Evolutionary conservation across 1,284 basidiomycete species (phyloP), one percentile per base, ranked within the genome.

Genomic region (Hypsizygus ulmarius): DNA sequence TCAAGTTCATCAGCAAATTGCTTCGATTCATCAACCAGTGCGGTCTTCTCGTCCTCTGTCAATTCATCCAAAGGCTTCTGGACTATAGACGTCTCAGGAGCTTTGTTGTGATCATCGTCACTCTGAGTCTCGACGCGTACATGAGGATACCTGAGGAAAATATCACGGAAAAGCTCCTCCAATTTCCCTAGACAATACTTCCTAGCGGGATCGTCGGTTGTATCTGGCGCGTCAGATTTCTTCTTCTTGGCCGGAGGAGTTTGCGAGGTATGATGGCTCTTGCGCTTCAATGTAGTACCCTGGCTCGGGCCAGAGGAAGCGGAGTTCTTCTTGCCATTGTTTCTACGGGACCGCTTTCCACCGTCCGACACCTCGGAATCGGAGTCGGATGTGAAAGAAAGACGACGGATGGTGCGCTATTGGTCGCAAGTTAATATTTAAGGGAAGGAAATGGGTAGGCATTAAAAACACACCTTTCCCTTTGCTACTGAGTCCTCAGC

Each of bases 161-260:
- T 81, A 28, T 80, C 74, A 51, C 70, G 69, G 63, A 90, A 80
- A 50, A 88, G 67, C 47, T 85, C 83, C 52, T 81, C 76, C 55
- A 90, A 66, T 65, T 89, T 89, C 14, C 76, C 75, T 45, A 87
- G 69, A 62, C 88, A 90, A 57, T 88, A 90, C 59, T 82, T 88
- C 54, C 89, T 74, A 0, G 80, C 74, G 9, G 85, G 79, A 58
- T 91, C 88, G n/a, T 84, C 83, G 9, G 68, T 65, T 0, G 74
- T 64, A 18, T 63, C 64, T 8, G 69, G 52, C 39, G 63, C 53
- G 35, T 59, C 57, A 6, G 75, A 64, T 52, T 69, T 76, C 61
- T 74, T 77, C 51, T 75, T 72, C 63, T 78, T 82, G 35, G 64
- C 60, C 35, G 66, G 71, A 33, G 67, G 65, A 10, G 55, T 51